Percentiles rank a stretch among this genome's conserved stretches.
These are phyloP conservation scores for Septoria linicola DNA, from an alignment of 2,329 filamentous ascomycete genomes.

Conservation along the genomic window DNA sequence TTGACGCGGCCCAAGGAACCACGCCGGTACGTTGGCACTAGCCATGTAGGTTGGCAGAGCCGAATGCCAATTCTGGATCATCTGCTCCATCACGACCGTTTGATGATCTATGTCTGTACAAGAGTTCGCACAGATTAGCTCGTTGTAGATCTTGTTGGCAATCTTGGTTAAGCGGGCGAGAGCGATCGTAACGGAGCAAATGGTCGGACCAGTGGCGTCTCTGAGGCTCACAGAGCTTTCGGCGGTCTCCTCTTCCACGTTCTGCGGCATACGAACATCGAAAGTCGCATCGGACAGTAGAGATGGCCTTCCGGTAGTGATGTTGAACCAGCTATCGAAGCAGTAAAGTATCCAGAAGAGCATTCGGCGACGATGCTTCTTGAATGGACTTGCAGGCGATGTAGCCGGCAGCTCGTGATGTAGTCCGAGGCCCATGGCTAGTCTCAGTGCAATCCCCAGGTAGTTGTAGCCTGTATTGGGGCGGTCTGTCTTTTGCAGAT, in stretches of 20 bases:
- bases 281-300: slow-evolving; percentile 24
- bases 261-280: slow-evolving; percentile 18
- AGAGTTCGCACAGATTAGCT: slow-evolving; percentile 17
- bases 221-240: background rate
- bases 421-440: slow-evolving; percentile 52
- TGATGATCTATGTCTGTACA: slow-evolving; percentile 19
- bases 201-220: slow-evolving; percentile 22
- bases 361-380: slow-evolving; percentile 17
- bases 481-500: slow-evolving; percentile 53
- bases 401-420: slow-evolving; percentile 47
- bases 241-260: slow-evolving; percentile 1
- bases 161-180: slow-evolving; percentile 25
- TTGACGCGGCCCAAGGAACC: slow-evolving; percentile 27
- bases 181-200: slow-evolving; percentile 24
- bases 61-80: slow-evolving; percentile 23
- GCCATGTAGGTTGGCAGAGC: slow-evolving; percentile 26
- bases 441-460: slow-evolving; percentile 51
- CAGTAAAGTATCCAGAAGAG: slow-evolving; percentile 34
- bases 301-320: slow-evolving; percentile 35
- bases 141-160: slow-evolving; percentile 25
- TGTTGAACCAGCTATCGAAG: slow-evolving; percentile 37
- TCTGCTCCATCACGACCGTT: slow-evolving; percentile 25
- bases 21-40: slow-evolving; percentile 19
- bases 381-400: slow-evolving; percentile 3
- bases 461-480: slow-evolving; percentile 55